phyloP scores from a whole-genome alignment of 1,284 basidiomycete species.

The Ustilago nuda region DNA sequence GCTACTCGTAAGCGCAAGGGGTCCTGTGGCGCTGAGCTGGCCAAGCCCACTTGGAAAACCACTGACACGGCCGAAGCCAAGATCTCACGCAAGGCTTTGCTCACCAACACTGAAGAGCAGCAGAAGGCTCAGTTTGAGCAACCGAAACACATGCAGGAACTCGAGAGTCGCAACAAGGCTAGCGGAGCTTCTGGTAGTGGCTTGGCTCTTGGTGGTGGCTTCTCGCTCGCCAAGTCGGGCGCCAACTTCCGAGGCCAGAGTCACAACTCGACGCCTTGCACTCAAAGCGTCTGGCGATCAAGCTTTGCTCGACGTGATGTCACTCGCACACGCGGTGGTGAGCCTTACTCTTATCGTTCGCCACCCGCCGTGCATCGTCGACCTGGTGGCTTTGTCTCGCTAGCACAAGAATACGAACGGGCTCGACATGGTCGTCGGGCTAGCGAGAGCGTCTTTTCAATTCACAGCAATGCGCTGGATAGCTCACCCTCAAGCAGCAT shows the following conservation, averaged over 20 bases:
- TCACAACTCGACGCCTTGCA: conserved; percentile 10
- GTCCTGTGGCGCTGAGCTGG: conserved; percentile 14
- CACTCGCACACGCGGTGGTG: conserved; percentile 12
- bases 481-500: conserved; percentile 46
- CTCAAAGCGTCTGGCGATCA: conserved; percentile 16
- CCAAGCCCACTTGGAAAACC: conserved; percentile 35
- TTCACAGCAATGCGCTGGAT: conserved; percentile 37
- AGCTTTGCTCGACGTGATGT: conserved; percentile 22
- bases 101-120: conserved; percentile 7
- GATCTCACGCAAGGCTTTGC: conserved; percentile 24
- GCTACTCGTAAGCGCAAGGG: conserved; percentile 41
- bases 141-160: conserved; percentile 44
- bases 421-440: conserved; percentile 25
- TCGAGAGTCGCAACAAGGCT: conserved; percentile 18
- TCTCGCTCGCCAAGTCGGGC: conserved; percentile 47
- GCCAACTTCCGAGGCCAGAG: conserved; percentile 40
- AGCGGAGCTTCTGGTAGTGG: conserved; percentile 22
- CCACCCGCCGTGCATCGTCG: conserved; percentile 43
- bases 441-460: conserved; percentile 34
- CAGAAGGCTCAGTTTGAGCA: conserved; percentile 14
- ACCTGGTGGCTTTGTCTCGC: conserved; percentile 47
- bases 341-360: conserved; percentile 22
- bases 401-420: conserved; percentile 45
- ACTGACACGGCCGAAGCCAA: conserved; percentile 23
- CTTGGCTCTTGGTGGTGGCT: conserved; percentile 46